phyloP scores from a whole-genome alignment of 2,329 filamentous ascomycete genomes.

The Pseudogymnoascus sp. region DNA sequence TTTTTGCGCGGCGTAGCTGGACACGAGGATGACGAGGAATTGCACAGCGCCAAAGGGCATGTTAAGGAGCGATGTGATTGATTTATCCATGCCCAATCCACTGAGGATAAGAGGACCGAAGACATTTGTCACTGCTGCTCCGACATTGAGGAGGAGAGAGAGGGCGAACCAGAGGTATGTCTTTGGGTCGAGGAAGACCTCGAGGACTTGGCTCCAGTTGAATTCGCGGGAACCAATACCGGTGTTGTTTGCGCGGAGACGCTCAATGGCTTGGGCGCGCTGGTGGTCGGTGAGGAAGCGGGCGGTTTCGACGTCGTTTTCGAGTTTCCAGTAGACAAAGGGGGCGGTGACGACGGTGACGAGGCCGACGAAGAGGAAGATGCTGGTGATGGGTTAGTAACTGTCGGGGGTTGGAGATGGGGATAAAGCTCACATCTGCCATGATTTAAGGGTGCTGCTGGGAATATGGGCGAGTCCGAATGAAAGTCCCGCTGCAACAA shows the following conservation, averaged over 20 bases:
- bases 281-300: slow-evolving; percentile 58
- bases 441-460: slow-evolving; percentile 34
- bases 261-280: slow-evolving; percentile 59
- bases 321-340: slow-evolving; percentile 52
- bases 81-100: slow-evolving; percentile 53
- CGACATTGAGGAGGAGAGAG: slow-evolving; percentile 56
- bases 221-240: slow-evolving; percentile 66
- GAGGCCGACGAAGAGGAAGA: slow-evolving; percentile 58
- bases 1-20: slow-evolving; percentile 51
- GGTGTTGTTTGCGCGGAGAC: slow-evolving; percentile 67
- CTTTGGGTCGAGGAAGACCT: slow-evolving; percentile 42
- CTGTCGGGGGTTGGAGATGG: slow-evolving; percentile 41
- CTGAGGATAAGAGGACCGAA: slow-evolving; percentile 58
- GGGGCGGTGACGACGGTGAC: slow-evolving; percentile 52
- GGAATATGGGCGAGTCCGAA: slow-evolving; percentile 36
- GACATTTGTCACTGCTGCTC: slow-evolving; percentile 54
- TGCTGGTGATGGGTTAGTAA: slow-evolving; percentile 52
- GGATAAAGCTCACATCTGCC: slow-evolving; percentile 24
- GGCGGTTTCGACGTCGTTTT: slow-evolving; percentile 44
- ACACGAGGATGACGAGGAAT: slow-evolving; percentile 49
- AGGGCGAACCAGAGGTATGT: slow-evolving; percentile 55
- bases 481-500: slow-evolving; percentile 26
- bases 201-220: slow-evolving; percentile 57
- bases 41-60: slow-evolving; percentile 62
- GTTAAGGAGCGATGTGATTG: slow-evolving; percentile 52